Percentiles rank a stretch among this genome's conserved stretches.
Evolutionary conservation across 164 flowering plant genomes (phyloP).

Genomic region (Stephania japonica): DNA sequence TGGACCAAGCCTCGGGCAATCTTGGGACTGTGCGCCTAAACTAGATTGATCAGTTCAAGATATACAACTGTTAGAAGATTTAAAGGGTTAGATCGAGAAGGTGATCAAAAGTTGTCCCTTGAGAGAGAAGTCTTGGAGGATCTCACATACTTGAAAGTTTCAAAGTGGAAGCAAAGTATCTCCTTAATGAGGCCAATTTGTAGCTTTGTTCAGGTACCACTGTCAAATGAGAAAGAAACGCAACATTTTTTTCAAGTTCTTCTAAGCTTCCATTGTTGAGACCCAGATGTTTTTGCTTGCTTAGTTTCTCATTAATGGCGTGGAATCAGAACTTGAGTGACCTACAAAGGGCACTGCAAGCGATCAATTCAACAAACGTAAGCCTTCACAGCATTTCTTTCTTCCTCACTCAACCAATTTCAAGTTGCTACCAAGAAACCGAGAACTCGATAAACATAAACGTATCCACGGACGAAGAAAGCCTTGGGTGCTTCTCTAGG

Average conservation of each 20-base stretch:
- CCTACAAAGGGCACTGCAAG: slow-evolving; percentile 56
- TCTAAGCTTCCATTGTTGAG: neutral
- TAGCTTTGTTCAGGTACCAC: neutral
- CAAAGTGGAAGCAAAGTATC: slow-evolving; percentile 6
- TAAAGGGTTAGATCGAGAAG: neutral
- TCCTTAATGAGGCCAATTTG: neutral
- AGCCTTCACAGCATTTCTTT: slow-evolving; percentile 58
- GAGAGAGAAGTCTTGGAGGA: slow-evolving; percentile 10
- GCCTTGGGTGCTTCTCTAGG: slow-evolving; percentile 33
- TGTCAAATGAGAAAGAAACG: slow-evolving; percentile 3
- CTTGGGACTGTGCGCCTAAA: too few species aligned
- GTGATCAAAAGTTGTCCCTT: slow-evolving; percentile 8
- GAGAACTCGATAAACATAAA: slow-evolving; percentile 58
- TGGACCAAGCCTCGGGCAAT: too few species aligned
- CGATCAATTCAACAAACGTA: slow-evolving; percentile 34
- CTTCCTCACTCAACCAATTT: slow-evolving; percentile 47
- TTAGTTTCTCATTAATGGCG: slow-evolving; percentile 30
- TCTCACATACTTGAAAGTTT: neutral
- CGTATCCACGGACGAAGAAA: slow-evolving; percentile 36
- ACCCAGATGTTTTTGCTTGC: neutral
- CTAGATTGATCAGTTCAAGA: neutral
- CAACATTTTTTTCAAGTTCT: neutral
- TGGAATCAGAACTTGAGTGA: slow-evolving; percentile 37
- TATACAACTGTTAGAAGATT: neutral
- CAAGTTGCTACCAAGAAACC: slow-evolving; percentile 60